Percentiles rank a stretch among this genome's conserved stretches.
Evolutionary conservation across 495 filamentous ascomycete species (phyloP).

Genomic region (Aspergillus nidulans): DNA sequence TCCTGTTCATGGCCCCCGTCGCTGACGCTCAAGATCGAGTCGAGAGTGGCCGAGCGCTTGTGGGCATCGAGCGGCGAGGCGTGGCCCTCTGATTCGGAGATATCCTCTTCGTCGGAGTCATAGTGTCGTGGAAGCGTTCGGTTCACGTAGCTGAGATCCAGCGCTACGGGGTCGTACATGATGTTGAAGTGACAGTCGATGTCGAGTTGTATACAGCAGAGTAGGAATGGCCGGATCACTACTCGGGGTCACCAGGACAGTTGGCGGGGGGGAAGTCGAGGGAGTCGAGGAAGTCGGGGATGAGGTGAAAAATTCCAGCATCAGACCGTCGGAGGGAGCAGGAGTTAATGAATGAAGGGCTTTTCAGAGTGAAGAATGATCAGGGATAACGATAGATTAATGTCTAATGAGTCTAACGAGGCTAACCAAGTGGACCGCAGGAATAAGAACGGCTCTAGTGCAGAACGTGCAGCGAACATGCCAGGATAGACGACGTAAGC

Average conservation of each 20-base stretch:
- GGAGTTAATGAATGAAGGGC: slow-evolving; percentile 5
- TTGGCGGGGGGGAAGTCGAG: not conserved
- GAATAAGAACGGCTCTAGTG: not conserved
- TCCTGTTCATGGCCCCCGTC: too few relatives aligned
- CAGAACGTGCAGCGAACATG: not conserved
- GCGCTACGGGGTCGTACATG: slow-evolving; percentile 29
- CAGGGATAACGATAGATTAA: not conserved
- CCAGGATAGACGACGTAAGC: not conserved
- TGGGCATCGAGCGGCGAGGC: slow-evolving; percentile 24
- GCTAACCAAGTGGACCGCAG: not conserved
- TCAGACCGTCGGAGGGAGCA: not conserved
- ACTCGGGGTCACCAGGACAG: not conserved
- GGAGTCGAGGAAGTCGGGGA: too few relatives aligned
- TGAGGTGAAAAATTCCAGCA: not conserved
- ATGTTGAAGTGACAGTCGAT: not conserved
- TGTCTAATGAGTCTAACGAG: not conserved
- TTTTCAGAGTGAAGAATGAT: not conserved
- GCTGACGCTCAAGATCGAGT: slow-evolving; percentile 32
- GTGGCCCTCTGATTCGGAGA: slow-evolving; percentile 34
- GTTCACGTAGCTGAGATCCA: slow-evolving; percentile 35
- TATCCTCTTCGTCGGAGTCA: slow-evolving; percentile 44
- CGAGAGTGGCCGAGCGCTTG: slow-evolving; percentile 20
- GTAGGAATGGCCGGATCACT: not conserved
- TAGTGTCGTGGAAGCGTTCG: slow-evolving; percentile 35
- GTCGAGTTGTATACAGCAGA: not conserved